A percentile compares a stretch with the other conserved stretches of the same genome.
Evolutionary conservation across 768 basidiomycete genomes (phyloP).

Genomic region (Phylloporus rhodoxanthus): DNA sequence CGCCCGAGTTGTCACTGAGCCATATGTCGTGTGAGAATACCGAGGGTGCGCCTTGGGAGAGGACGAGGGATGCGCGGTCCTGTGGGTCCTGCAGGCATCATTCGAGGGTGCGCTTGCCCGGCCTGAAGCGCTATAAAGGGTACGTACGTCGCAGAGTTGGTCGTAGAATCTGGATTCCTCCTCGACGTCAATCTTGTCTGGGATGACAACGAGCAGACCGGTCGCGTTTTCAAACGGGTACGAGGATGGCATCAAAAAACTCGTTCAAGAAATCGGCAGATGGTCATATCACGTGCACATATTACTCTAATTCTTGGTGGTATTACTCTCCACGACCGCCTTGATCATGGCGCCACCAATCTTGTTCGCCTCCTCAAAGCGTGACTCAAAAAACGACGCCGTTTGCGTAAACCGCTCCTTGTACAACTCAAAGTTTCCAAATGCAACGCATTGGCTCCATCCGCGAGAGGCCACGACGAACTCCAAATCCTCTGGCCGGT

Average conservation of each 20-base stretch:
- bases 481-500: conserved; percentile 86
- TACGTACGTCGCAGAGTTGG: conserved; percentile 46
- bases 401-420: conserved; percentile 74
- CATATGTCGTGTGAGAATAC: conserved; percentile 67
- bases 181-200: conserved; percentile 56
- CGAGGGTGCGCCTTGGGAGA: conserved; percentile 34
- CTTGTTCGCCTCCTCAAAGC: conserved; percentile 82
- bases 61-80: conserved; percentile 22
- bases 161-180: conserved; percentile 66
- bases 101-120: neutral
- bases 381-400: conserved; percentile 71
- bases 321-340: conserved; percentile 61
- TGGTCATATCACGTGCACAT: neutral
- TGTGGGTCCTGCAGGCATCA: conserved; percentile 12
- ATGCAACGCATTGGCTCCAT: conserved; percentile 94
- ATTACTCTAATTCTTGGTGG: neutral
- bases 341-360: conserved; percentile 88
- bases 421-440: conserved; percentile 90
- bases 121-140: neutral
- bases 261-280: neutral
- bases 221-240: conserved; percentile 45
- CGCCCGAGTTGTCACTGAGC: conserved; percentile 55
- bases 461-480: conserved; percentile 90
- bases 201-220: conserved; percentile 49
- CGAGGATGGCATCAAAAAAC: conserved; percentile 11